Conservation (phyloP, 1,139 yeast species). For the Komagataea norvegica region DNA sequence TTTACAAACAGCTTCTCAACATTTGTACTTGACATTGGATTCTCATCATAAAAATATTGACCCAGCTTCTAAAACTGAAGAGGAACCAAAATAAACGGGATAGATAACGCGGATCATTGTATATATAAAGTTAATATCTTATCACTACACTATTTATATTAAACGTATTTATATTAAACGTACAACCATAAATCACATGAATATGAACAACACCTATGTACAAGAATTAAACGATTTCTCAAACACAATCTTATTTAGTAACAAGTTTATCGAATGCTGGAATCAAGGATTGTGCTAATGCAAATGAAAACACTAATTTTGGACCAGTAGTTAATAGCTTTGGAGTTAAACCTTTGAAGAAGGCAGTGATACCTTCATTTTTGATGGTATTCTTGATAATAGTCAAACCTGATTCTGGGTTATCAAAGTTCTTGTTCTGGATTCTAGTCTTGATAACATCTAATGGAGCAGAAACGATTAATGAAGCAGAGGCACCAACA, state of each 20-base stretch:
- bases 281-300: slow-evolving; percentile 91
- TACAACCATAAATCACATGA: no score
- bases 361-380: slow-evolving; percentile 68
- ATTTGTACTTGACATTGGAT: slow-evolving; percentile 69
- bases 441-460: slow-evolving; percentile 98
- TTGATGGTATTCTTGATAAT: slow-evolving; percentile 89
- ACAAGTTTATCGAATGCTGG: slow-evolving; percentile 85
- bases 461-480: slow-evolving; percentile 94
- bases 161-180: no score
- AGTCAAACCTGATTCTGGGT: slow-evolving; percentile 89
- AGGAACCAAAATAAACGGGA: slow-evolving; percentile 3
- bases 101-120: neutral
- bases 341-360: slow-evolving; percentile 86
- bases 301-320: slow-evolving; percentile 92
- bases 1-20: slow-evolving; percentile 60
- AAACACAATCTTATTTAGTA: slow-evolving; percentile 17
- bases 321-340: slow-evolving; percentile 97
- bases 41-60: slow-evolving; percentile 39
- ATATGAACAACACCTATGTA: slow-evolving; percentile 8
- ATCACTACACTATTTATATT: no score
- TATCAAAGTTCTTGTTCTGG: slow-evolving; percentile 92
- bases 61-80: slow-evolving; percentile 17
- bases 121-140: slow-evolving; percentile 4
- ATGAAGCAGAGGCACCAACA: slow-evolving; percentile 95
- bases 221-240: slow-evolving; percentile 5